A percentile compares a stretch with the other conserved stretches of the same genome.
Evolutionary conservation across 768 basidiomycete species (phyloP).

Genomic region (Trametes sanguinea): DNA sequence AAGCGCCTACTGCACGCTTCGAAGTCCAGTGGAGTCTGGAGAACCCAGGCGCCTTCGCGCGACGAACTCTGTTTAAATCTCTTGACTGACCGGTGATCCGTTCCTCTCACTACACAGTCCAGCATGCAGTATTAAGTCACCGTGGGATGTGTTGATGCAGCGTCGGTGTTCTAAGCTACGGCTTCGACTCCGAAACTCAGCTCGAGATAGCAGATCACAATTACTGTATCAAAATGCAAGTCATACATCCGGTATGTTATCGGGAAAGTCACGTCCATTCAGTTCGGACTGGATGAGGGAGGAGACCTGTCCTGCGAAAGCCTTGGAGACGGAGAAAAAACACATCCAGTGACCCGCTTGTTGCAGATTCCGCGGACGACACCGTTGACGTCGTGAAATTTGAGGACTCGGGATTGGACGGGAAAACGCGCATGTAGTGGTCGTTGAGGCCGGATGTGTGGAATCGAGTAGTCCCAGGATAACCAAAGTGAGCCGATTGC

Average conservation of each 20-base stretch:
- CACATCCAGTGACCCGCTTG: conserved; percentile 5
- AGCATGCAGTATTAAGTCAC: too few species aligned
- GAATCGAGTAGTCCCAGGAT: not conserved
- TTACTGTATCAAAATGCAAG: too few species aligned
- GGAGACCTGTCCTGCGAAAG: not conserved
- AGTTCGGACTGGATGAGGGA: conserved; percentile 4
- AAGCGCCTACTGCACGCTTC: too few species aligned
- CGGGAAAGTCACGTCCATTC: not conserved
- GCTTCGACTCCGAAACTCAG: too few species aligned
- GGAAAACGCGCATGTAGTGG: conserved; percentile 17
- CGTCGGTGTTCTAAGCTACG: too few species aligned
- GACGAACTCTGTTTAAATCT: too few species aligned
- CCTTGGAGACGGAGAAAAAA: not conserved
- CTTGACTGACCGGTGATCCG: too few species aligned
- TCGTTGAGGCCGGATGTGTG: conserved; percentile 10
- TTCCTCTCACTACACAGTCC: too few species aligned
- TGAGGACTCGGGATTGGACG: conserved; percentile 7
- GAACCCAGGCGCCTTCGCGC: too few species aligned
- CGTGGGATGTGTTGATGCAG: too few species aligned
- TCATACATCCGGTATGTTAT: not conserved
- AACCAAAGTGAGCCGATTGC: conserved; percentile 20
- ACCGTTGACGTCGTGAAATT: not conserved
- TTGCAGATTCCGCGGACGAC: not conserved
- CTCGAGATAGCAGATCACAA: too few species aligned
- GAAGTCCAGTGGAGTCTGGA: too few species aligned